Evolutionary conservation across 768 basidiomycete genomes (phyloP), one percentile per base, ranked within the genome.

Genomic region (Dioszegia aurantiaca): DNA sequence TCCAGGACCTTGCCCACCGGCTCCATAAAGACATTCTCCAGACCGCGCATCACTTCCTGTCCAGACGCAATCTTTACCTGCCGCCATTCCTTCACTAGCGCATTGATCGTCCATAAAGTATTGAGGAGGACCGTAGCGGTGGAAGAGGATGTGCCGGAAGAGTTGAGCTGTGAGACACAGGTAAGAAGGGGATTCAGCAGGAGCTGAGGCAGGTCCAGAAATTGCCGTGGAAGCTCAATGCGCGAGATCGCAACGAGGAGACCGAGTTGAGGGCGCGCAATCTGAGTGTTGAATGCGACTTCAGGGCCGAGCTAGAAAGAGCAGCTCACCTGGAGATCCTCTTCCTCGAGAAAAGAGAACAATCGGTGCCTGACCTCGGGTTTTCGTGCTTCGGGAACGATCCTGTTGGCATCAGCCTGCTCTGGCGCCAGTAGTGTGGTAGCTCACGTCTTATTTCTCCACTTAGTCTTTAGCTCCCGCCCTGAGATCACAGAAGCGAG

Each of bases 21-120:
- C 11, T 42, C 67, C 2, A 58, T 39, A 28, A 72, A 69, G 6
- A 62, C 52, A 10, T 69, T 59, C 27, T 69, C 70, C n/a, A 72
- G 55, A 4, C 23, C 65, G 24, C 57, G 61, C 74, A 76, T 76
- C 17, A 74, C 62, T 27, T 67, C 56, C 33, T 59, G 59, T 1
- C 74, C 74, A 4, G 60, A 60, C 0, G 74, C 56, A 8, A 76
- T 46, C 51, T 74, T 74, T n/a, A 76, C 72, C 9, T 63, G 67
- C 6, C 72, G 55, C 71, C 69, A 74, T 55, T 76, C 75, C 48
- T 74, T 74, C 23, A 74, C 71, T 14, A 76, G 58, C 11, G 73
- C 73, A 46, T 74, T 76, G 68, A 74, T 70, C 12, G 72, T 73
- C 75, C 75, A 76, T 1, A 74, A 37, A 4, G 67, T 69, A 52